Conservation (phyloP, 2,329 filamentous ascomycete species). For the Scytalidium sp. region DNA sequence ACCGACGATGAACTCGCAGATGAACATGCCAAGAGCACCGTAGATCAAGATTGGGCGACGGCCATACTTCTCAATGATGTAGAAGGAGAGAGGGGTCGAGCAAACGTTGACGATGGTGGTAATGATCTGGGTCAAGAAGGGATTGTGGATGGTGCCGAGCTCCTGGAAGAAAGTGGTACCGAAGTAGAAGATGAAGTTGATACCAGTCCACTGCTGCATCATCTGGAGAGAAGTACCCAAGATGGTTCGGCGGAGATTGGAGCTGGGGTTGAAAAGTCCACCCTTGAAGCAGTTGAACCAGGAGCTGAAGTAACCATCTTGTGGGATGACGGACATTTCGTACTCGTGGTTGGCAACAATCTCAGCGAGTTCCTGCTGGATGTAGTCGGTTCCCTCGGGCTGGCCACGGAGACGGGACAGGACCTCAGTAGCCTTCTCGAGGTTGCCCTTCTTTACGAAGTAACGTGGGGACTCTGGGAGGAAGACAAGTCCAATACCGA, state of each 20-base stretch:
- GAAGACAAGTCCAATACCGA: slow-evolving; percentile 67
- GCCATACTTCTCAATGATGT: slow-evolving; percentile 76
- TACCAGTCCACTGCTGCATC: slow-evolving; percentile 75
- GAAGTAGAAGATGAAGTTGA: slow-evolving; percentile 93
- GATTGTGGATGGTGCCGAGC: slow-evolving; percentile 71
- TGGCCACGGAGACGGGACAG: slow-evolving; percentile 73
- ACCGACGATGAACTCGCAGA: slow-evolving; percentile 84
- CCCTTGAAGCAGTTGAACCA: slow-evolving; percentile 71
- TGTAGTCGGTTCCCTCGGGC: slow-evolving; percentile 66
- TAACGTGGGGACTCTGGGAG: slow-evolving; percentile 85
- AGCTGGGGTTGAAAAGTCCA: slow-evolving; percentile 58
- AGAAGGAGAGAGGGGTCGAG: slow-evolving; percentile 87
- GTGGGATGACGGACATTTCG: slow-evolving; percentile 67
- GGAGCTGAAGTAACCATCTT: slow-evolving; percentile 59
- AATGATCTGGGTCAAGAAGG: slow-evolving; percentile 80
- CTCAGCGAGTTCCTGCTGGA: slow-evolving; percentile 77
- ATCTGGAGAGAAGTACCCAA: slow-evolving; percentile 73
- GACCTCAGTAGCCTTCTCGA: slow-evolving; percentile 59
- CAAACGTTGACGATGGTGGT: slow-evolving; percentile 85
- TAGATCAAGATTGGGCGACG: slow-evolving; percentile 76
- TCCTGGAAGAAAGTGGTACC: slow-evolving; percentile 82
- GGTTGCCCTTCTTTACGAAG: slow-evolving; percentile 74
- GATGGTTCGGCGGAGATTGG: slow-evolving; percentile 68
- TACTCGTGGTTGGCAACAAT: slow-evolving; percentile 89
- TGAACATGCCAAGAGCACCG: slow-evolving; percentile 77